phyloP scores from a whole-genome alignment of 495 filamentous ascomycete genomes.

The Halenospora varia region DNA sequence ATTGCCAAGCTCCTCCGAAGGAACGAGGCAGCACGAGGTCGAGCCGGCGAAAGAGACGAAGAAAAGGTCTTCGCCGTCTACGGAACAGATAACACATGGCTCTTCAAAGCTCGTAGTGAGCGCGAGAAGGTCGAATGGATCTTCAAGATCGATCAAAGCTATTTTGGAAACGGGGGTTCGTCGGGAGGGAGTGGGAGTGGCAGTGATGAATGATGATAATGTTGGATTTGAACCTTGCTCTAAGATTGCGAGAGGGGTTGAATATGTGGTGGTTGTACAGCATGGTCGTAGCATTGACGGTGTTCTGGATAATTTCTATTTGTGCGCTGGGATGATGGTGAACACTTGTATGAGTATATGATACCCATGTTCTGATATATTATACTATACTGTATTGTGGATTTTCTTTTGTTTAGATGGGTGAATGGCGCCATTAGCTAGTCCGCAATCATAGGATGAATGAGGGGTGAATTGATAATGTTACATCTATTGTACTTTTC shows the following conservation, averaged over 20 bases:
- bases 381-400: constrained; percentile 9
- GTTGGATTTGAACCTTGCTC: background rate
- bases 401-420: constrained; percentile 12
- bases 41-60: constrained; percentile 37
- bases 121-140: constrained; percentile 95
- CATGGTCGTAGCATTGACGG: background rate
- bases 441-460: no score
- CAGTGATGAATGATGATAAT: constrained; percentile 6
- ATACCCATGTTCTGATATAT: constrained; percentile 23
- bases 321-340: constrained; percentile 5
- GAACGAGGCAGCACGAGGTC: constrained; percentile 33
- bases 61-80: constrained; percentile 81
- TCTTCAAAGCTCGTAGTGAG: constrained; percentile 86
- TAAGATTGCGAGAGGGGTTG: constrained; percentile 5
- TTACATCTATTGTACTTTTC: no score
- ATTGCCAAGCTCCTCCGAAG: constrained; percentile 68
- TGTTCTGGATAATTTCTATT: background rate
- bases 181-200: constrained; percentile 3
- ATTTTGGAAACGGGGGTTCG: constrained; percentile 25
- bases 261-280: no score
- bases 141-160: constrained; percentile 62
- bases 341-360: constrained; percentile 17
- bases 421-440: no score
- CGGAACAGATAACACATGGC: constrained; percentile 85
- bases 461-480: background rate